Evolutionary conservation across 495 filamentous ascomycete genomes (phyloP), one percentile per base, ranked within the genome.

Genomic region (Aspergillus homomorphus): DNA sequence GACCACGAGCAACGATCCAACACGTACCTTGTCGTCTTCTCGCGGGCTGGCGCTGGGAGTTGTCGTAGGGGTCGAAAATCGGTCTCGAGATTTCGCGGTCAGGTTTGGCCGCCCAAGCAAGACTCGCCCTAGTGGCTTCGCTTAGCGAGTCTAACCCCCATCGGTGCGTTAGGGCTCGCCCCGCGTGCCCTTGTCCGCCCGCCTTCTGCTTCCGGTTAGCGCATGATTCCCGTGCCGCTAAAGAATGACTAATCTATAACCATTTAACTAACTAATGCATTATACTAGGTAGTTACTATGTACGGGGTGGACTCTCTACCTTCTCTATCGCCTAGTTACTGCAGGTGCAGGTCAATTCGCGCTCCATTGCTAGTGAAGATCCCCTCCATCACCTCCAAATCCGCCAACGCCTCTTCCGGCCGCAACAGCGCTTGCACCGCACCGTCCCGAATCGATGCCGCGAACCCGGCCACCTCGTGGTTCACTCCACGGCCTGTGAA

Each of bases 381-480:
- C 61, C 78, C 79, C 72, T 88, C 86, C 69, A 75, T 83, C 61
- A 92, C 66, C 69, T 88, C 82, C 56, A 93, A 68, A 77, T 92
- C 89, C 16, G 73, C 81, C 64, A 90, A 72, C 24, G 86, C 89
- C 65, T 88, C 76, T 64, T 88, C 84, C 2, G 86, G 85, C 0
- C 74, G 74, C 69, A 90, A 86, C 51, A 71, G 73, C 3, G 72
- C 77, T 18, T 74, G 65, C 53, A 75, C 69, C n/a, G 77, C 76
- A 12, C 67, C 59, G 41, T 30, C 18, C 41, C 68, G 8, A 48
- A 92, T 66, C 14, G 79, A 74, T 63, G 82, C 72, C 1, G 79
- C 89, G 80, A 89, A 92, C 4, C 79, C 87, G 23, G 74, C 72
- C 10, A 92, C 78, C 66, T 92, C 90, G 23, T 83, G 76, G 61